Base-by-base conservation (phyloP, 495 filamentous ascomycete genomes). In the Poronia punctata region DNA sequence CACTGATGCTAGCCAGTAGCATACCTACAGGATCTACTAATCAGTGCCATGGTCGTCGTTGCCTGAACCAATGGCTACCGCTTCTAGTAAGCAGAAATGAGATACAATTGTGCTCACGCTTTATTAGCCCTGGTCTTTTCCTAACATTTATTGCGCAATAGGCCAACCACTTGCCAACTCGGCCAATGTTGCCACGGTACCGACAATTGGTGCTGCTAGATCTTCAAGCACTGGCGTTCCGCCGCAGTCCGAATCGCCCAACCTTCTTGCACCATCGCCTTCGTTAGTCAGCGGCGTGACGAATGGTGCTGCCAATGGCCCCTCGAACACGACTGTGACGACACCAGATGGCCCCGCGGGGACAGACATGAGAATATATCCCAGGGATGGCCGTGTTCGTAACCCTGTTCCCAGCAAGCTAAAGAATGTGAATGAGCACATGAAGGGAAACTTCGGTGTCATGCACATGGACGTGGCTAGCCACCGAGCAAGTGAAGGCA, bases 401-500 rank as follows among this genome's bases (percentile, higher is more conserved):
- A 74, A 77, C 41, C 72, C 72, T 5, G 70, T 77, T 1, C 72
- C 74, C 2, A 74, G 72, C 51, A 75, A 75, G 42, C 52, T 76
- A 26, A 75, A 76, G 46, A 72, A 72, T 27, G 72, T 72, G 36
- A 75, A 68, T n/a, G 71, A 76, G 40, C 61, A 65, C 14, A 75
- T 71, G 49, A 70, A 74, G 40, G 72, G 72, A 5, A 76, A 76
- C 45, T 78, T 78, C 48, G 63, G 65, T 8, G 72, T 78, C 18
- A 75, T 76, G 71, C 72, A 73, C 34, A 74, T 78, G 62, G 71
- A 70, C 16, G 62, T 74, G 17, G 59, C 57, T 3, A 69, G 65
- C 37, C 60, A 61, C 39, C 57, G 53, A 41, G 38, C 68, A 65
- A 52, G 60, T 50, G 24, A 62, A 57, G 43, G 66, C 10, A 67